These are phyloP conservation scores for Filobasidium uniguttulatum DNA, from an alignment of 1,284 basidiomycete species.

Conservation along the genomic window DNA sequence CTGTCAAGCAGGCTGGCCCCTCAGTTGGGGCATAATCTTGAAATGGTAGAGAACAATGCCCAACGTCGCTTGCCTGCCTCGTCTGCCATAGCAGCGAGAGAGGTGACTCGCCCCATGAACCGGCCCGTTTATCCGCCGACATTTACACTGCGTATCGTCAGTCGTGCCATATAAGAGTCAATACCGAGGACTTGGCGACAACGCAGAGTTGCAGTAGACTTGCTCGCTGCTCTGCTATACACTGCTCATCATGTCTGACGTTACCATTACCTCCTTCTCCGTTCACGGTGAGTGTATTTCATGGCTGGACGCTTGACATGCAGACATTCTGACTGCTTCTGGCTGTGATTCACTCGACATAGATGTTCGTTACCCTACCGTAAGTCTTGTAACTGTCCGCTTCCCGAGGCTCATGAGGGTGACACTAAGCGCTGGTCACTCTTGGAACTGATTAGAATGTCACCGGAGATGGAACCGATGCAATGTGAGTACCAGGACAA, in stretches of 20 bases:
- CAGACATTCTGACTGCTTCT: not conserved
- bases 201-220: too few species aligned
- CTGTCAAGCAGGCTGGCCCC: too few species aligned
- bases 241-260: conserved; percentile 15
- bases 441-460: conserved; percentile 36
- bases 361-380: conserved; percentile 75
- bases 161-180: too few species aligned
- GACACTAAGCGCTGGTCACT: conserved; percentile 9
- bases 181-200: too few species aligned
- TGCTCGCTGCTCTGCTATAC: not conserved
- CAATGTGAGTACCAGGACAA: conserved; percentile 44
- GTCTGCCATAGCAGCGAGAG: too few species aligned
- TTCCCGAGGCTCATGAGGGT: conserved; percentile 4
- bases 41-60: too few species aligned
- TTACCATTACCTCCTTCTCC: conserved; percentile 30
- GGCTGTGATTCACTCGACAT: conserved; percentile 6
- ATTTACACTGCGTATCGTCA: too few species aligned
- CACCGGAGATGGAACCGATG: conserved; percentile 77
- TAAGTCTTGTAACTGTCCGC: conserved; percentile 22
- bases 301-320: too few species aligned
- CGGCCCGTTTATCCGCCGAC: too few species aligned
- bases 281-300: conserved; percentile 36
- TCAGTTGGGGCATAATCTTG: too few species aligned
- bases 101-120: too few species aligned
- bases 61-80: too few species aligned